These are phyloP conservation scores for Tothia fuscella DNA, from an alignment of 2,329 filamentous ascomycete genomes.

Conservation along the genomic window DNA sequence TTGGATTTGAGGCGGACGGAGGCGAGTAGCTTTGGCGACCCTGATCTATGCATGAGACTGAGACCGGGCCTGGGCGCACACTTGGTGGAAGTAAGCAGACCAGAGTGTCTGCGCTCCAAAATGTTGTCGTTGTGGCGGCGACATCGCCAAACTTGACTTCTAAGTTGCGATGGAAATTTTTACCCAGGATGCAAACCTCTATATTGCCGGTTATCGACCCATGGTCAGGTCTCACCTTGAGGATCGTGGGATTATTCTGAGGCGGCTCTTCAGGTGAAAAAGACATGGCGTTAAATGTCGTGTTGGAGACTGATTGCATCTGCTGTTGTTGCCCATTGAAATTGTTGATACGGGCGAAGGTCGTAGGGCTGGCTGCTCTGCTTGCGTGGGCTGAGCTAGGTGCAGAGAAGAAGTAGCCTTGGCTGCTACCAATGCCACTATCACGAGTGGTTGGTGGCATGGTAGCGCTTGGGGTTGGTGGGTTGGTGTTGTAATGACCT, in stretches of 20 bases:
- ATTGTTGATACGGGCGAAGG: conserved; percentile 18
- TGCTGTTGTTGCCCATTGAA: conserved; percentile 8
- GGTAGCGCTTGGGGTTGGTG: conserved; percentile 54
- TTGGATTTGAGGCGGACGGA: conserved; percentile 30
- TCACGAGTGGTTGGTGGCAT: conserved; percentile 38
- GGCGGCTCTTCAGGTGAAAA: neutral
- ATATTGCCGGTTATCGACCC: conserved; percentile 74
- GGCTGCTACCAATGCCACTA: conserved; percentile 49
- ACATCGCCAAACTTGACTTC: conserved; percentile 76
- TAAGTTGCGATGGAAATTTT: conserved; percentile 64
- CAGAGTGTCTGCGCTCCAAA: conserved; percentile 68
- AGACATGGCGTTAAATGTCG: neutral
- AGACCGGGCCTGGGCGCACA: conserved; percentile 52
- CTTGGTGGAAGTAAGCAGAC: conserved; percentile 69
- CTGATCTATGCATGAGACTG: conserved; percentile 53
- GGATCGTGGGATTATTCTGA: conserved; percentile 47
- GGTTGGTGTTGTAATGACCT: conserved; percentile 42
- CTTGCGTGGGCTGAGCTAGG: conserved; percentile 63
- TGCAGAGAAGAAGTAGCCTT: conserved; percentile 50
- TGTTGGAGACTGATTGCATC: neutral
- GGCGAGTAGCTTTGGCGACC: conserved; percentile 35
- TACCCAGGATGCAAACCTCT: conserved; percentile 75
- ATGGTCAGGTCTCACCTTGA: conserved; percentile 73
- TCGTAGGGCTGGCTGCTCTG: conserved; percentile 61
- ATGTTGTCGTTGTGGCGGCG: conserved; percentile 60